A percentile compares a stretch with the other conserved stretches of the same genome.
These are phyloP conservation scores for Phytophthora citrophthora DNA, from an alignment of 352 stramenopile genomes.

Conservation along the genomic window DNA sequence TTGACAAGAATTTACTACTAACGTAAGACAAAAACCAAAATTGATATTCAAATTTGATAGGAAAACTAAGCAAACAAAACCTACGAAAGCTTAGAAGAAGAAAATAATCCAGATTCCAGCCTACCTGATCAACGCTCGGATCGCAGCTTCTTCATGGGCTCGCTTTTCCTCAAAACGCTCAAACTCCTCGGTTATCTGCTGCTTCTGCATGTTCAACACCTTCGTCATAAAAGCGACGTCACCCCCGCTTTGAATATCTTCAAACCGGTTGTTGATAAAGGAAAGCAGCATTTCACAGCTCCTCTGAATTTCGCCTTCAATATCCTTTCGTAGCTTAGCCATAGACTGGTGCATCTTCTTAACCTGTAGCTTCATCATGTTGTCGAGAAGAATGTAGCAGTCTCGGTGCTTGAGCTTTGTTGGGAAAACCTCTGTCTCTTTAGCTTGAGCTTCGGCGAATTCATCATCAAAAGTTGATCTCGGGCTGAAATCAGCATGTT, in stretches of 20 bases:
- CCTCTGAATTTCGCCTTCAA: conserved; percentile 22
- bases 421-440: background rate
- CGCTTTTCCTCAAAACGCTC: conserved; percentile 28
- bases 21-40: too few relatives aligned
- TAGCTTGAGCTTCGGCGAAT: background rate
- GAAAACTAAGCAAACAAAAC: too few relatives aligned
- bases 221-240: conserved; percentile 30
- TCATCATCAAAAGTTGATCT: background rate
- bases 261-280: conserved; percentile 27
- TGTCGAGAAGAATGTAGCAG: conserved; percentile 34
- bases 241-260: conserved; percentile 18
- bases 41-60: too few relatives aligned
- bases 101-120: too few relatives aligned
- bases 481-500: background rate
- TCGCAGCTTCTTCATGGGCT: conserved; percentile 3
- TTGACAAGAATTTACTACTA: too few relatives aligned
- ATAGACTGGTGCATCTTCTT: conserved; percentile 17
- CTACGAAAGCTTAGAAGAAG: too few relatives aligned
- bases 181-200: conserved; percentile 24
- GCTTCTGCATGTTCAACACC: conserved; percentile 25
- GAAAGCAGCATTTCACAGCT: conserved; percentile 25
- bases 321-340: conserved; percentile 13
- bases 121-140: conserved; percentile 9
- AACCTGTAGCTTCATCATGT: conserved; percentile 32
- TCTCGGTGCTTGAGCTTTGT: conserved; percentile 29